Base-by-base conservation (phyloP, 495 filamentous ascomycete genomes). In the Aspergillus taichungensis region DNA sequence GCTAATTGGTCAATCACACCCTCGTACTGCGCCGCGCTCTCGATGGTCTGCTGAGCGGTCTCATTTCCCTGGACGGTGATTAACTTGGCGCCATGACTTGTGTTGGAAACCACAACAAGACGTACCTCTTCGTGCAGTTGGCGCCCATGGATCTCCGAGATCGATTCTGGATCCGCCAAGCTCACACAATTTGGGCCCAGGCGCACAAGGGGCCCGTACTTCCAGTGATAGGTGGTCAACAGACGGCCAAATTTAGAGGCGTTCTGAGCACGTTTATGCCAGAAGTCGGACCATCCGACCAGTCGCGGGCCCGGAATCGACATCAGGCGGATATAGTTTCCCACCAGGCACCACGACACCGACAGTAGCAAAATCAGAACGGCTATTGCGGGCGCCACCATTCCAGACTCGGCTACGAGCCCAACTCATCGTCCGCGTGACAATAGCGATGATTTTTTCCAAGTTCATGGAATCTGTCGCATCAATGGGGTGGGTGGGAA, bases 101-200 rank as follows among this genome's bases (percentile, higher is more conserved):
- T 1, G 18, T 4, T 24, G 18, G 18, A 24, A 24, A 2, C 18
- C 18, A 24, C 18, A 8, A 36, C n/a, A 42, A 9, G 37, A 42
- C 42, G 12, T 13, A 47, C 31, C 30, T 52, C 44, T 12, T 44
- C 24, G 6, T 6, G 6, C 0, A 47, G 12, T 33, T 24, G 12
- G 8, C 13, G 12, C 8, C 29, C 37, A 27, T 46, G 43, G 7
- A 47, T 28, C 6, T 37, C 27, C 9, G 48, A 50, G 37, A 75
- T 71, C 0, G 56, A 69, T 11, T 59, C 62, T 0, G 40, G 49
- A 31, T 71, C 70, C 30, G 68, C 56, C 7, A 81, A 66, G 40
- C 72, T 79, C 8, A 83, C 58, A 28, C 67, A 64, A 30, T 74
- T 69, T 1, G 79, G 78, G 0, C 78, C 79, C 8, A 82, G 57